Base-by-base conservation (phyloP, 768 basidiomycete species). In the Leccinellum rugosiceps region DNA sequence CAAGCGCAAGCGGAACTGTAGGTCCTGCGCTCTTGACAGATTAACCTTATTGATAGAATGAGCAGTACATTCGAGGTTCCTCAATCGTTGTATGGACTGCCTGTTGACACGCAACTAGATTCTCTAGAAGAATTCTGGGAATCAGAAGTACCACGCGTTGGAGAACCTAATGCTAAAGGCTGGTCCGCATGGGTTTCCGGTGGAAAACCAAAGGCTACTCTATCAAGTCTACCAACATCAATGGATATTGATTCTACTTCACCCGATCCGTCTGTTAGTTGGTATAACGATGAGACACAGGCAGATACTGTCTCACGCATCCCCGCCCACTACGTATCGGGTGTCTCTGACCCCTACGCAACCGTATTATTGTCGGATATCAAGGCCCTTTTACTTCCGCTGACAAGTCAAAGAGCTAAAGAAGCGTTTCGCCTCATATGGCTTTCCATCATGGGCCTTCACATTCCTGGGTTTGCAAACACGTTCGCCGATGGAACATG, bases 1-100 rank as follows among this genome's bases (percentile, higher is more conserved):
- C 92, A 94, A 68, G 90, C 89, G 10, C 89, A 94, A 71, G 83
- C 86, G 15, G 92, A 93, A 73, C 64, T 92, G 91, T 93, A 74
- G 63, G 85, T 69, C 48, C 47, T 45, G 13, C 26, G 15, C 45
- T 30, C 38, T 35, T 26, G 26, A 52, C 17, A 28, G 55, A 13
- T 25, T n/a, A 48, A 31, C 41, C 55, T 57, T 55, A 28, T 50
- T 50, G 10, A 64, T 58, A 10, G 35, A 47, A 43, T 26, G 26
- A 50, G 25, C 64, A 92, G 92, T 48, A 77, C 78, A 5, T 91
- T 87, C 60, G 75, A 81, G 58, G 55, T 76, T 23, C 89, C 90
- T 0, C 69, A 75, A 25, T 64, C 66, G n/a, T 65, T 88, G 1
- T 63, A 65, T 38, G 70, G 68, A 45, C 60, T 74, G 48, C 71